Conservation (phyloP, 768 basidiomycete genomes). For the Leccinellum albellum region DNA sequence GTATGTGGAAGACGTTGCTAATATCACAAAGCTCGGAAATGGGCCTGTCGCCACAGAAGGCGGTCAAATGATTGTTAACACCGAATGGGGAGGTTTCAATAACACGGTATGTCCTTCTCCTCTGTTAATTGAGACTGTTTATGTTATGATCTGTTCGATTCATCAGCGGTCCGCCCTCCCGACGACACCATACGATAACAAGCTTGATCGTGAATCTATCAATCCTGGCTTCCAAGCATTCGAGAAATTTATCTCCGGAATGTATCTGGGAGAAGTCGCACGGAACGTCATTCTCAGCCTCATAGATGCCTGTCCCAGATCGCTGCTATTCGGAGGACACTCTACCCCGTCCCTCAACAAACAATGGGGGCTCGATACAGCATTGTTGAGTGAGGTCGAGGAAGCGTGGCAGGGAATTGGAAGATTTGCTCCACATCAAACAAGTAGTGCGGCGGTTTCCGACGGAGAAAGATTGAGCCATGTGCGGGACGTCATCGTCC, state of each 20-base stretch:
- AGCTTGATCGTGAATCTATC: conserved; percentile 89
- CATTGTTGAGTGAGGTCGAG: conserved; percentile 84
- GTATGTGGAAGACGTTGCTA: conserved; percentile 84
- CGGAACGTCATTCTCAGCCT: conserved; percentile 82
- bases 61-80: conserved; percentile 91
- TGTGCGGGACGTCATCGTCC: conserved; percentile 58
- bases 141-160: conserved; percentile 1
- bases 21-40: conserved; percentile 80
- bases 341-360: conserved; percentile 70
- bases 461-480: conserved; percentile 41
- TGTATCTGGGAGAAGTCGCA: conserved; percentile 96
- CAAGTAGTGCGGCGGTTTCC: background rate
- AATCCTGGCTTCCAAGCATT: conserved; percentile 92
- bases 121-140: background rate
- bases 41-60: conserved; percentile 54
- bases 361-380: conserved; percentile 94
- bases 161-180: conserved; percentile 76
- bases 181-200: conserved; percentile 85
- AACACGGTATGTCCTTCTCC: conserved; percentile 62
- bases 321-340: conserved; percentile 78
- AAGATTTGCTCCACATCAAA: conserved; percentile 25
- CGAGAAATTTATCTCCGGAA: conserved; percentile 98
- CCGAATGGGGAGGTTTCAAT: conserved; percentile 98
- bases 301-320: conserved; percentile 67
- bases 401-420: conserved; percentile 60